Base-by-base conservation (phyloP, 345 rosid species). In the Pistacia atlantica region DNA sequence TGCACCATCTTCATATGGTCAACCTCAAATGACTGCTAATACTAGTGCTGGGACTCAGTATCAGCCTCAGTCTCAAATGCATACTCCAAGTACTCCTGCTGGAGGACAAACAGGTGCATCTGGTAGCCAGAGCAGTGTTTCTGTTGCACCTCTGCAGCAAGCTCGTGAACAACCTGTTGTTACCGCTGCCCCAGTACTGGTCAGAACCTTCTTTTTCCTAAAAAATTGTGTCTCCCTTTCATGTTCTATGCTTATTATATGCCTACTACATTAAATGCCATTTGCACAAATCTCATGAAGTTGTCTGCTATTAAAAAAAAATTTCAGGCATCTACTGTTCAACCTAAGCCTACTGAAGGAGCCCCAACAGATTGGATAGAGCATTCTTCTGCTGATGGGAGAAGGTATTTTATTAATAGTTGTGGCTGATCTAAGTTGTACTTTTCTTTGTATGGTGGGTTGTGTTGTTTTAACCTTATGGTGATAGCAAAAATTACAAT, bases 351-450 rank as follows among this genome's bases (percentile, higher is more conserved):
- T 62, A 56, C 78, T 46, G 85, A 79, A 76, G 88, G 71, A 79
- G 83, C 77, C 59, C 73, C 66, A 75, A 84, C 88, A 65, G 94
- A 93, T 75, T 96, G 99, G 99, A 84, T 85, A 75, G 98, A 93
- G 84, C 99, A 96, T 82, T 77, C 82, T 45, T 87, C 95, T 84
- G 86, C 91, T 17, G 91, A 88, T 83, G 97, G 99, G 83, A 88
- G 88, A 84, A 92, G 89, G 99, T 96, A 86, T 76, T 65, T 71
- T 37, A 58, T 56, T 77, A 37, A 48, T 65, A 52, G 17, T n/a
- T 76, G 65, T 45, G 38, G 38, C 16, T 65, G 25, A 25, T 72
- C n/a, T 33, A 63, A 71, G 64, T 48, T 52, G 52, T 46, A 28
- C 45, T 59, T 69, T 71, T 35, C 46, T 55, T 67, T 59, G 38